A percentile compares a stretch with the other conserved stretches of the same genome.
Evolutionary conservation across 129 eudicot species (phyloP).

Genomic region (Flaveria robusta): DNA sequence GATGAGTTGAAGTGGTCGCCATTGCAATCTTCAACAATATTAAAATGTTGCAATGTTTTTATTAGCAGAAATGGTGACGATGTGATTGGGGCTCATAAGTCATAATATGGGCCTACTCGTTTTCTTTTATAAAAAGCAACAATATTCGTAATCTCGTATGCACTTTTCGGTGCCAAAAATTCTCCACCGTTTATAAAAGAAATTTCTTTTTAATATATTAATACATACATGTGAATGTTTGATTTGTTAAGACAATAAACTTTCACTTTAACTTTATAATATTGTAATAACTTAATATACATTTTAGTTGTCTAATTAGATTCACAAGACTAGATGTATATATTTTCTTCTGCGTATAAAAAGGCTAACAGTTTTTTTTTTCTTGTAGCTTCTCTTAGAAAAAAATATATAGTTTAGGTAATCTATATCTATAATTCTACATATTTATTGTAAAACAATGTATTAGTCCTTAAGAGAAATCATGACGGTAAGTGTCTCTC

Average conservation of each 20-base stretch:
- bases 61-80: conserved; percentile 6
- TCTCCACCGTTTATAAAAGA: conserved; percentile 13
- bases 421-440: no score
- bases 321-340: not conserved
- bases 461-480: no score
- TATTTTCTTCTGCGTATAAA: no score
- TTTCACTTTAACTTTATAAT: not conserved
- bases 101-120: conserved; percentile 24
- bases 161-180: conserved; percentile 27
- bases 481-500: no score
- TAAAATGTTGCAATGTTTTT: not conserved
- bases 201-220: not conserved
- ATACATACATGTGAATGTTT: not conserved
- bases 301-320: not conserved
- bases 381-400: no score
- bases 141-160: conserved; percentile 27
- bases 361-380: no score
- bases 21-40: conserved; percentile 1
- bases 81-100: conserved; percentile 4
- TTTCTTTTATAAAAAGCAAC: conserved; percentile 12
- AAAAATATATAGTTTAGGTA: no score
- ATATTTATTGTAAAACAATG: no score
- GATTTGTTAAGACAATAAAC: not conserved
- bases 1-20: conserved; percentile 17
- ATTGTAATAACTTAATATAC: not conserved